These are phyloP conservation scores for Groenewaldozyma tartarivorans DNA, from an alignment of 805 yeast species.

Conservation along the genomic window DNA sequence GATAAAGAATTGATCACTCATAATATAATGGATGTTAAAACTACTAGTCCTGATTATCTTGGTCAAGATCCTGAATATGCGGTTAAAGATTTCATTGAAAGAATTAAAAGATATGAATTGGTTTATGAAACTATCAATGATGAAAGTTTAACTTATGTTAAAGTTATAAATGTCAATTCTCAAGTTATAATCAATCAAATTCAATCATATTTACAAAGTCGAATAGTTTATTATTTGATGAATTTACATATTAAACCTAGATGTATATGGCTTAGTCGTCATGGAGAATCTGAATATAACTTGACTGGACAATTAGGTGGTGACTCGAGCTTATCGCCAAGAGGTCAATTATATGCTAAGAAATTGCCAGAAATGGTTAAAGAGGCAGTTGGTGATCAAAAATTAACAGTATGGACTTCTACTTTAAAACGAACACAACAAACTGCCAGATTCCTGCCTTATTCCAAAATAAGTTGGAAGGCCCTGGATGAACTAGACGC, in stretches of 20 bases:
- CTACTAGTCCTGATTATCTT: constrained; percentile 74
- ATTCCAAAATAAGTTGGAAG: constrained; percentile 84
- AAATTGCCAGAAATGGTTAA: constrained; percentile 71
- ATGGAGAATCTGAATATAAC: constrained; percentile 90
- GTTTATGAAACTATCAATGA: constrained; percentile 69
- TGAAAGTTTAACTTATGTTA: constrained; percentile 62
- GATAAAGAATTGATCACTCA: constrained; percentile 68
- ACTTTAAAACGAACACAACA: constrained; percentile 87
- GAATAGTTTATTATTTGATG: constrained; percentile 94
- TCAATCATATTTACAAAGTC: constrained; percentile 78
- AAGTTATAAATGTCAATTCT: constrained; percentile 76
- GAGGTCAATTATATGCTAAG: constrained; percentile 77
- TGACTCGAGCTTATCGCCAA: constrained; percentile 71
- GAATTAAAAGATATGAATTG: constrained; percentile 66
- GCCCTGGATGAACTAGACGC: constrained; percentile 96
- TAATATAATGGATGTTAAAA: constrained; percentile 78
- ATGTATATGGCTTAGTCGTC: constrained; percentile 87
- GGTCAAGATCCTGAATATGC: constrained; percentile 65
- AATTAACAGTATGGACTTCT: constrained; percentile 91
- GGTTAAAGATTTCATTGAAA: constrained; percentile 55
- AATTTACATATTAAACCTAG: constrained; percentile 89
- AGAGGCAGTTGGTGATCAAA: constrained; percentile 43
- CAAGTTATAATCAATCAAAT: constrained; percentile 84
- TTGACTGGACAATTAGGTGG: constrained; percentile 95
- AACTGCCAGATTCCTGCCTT: constrained; percentile 75